These are phyloP conservation scores for Aspergillus chevalieri DNA, from an alignment of 2,329 filamentous ascomycete genomes.

Conservation along the genomic window DNA sequence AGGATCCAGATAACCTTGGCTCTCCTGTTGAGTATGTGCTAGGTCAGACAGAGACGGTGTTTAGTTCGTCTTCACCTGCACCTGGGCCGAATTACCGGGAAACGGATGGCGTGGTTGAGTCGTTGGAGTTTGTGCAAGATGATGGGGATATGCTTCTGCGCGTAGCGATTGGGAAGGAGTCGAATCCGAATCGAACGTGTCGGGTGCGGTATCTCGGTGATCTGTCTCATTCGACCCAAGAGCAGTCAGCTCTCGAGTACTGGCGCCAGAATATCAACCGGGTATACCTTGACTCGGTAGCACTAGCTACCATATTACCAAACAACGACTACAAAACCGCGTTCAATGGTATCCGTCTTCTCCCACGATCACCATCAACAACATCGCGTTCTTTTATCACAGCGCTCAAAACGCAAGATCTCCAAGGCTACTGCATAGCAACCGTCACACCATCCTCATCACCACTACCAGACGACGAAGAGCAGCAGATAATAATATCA, in stretches of 20 bases:
- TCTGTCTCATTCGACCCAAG: neutral
- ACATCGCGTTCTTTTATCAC: constrained; percentile 8
- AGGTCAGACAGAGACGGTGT: constrained; percentile 4
- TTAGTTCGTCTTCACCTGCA: neutral
- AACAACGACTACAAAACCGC: constrained; percentile 6
- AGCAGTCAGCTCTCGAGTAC: constrained; percentile 7
- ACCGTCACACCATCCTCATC: constrained; percentile 1
- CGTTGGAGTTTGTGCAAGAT: constrained; percentile 14
- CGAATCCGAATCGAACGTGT: constrained; percentile 10
- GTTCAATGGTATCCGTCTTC: constrained; percentile 12
- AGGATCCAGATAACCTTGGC: constrained; percentile 1
- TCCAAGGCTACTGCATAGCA: constrained; percentile 14
- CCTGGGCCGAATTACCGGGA: constrained; percentile 10
- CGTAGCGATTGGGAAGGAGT: constrained; percentile 11
- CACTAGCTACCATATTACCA: constrained; percentile 7
- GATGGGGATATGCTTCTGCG: constrained; percentile 15
- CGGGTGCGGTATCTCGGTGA: constrained; percentile 17
- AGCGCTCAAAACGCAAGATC: constrained; percentile 8
- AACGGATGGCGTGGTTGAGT: constrained; percentile 14
- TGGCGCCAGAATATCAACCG: constrained; percentile 13
- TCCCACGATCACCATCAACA: constrained; percentile 2
- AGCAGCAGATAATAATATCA: neutral
- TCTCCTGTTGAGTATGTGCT: constrained; percentile 12
- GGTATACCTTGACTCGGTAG: constrained; percentile 16
- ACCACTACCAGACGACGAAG: neutral